phyloP scores from a whole-genome alignment of 1,139 yeast species.

The Pichia sp. region DNA sequence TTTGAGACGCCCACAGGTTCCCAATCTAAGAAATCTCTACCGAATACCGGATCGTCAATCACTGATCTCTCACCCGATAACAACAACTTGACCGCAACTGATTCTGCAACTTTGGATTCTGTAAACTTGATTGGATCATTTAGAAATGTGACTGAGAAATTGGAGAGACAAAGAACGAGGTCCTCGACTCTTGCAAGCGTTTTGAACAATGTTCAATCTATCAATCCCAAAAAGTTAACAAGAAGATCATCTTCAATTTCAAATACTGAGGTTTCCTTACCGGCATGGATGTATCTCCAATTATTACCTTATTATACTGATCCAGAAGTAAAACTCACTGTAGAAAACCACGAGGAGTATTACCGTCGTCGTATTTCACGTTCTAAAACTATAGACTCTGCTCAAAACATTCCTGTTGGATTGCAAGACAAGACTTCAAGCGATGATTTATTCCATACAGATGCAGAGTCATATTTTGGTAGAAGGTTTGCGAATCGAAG shows the following conservation, averaged over 20 bases:
- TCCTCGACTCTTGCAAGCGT: slow-evolving; percentile 43
- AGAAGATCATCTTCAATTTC: slow-evolving; percentile 31
- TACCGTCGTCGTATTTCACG: slow-evolving; percentile 26
- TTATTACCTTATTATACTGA: slow-evolving; percentile 72
- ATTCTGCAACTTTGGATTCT: slow-evolving; percentile 15
- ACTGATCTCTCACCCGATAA: slow-evolving; percentile 10
- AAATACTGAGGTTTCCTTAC: slow-evolving; percentile 57
- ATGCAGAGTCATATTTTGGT: slow-evolving; percentile 23
- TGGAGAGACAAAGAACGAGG: slow-evolving; percentile 40
- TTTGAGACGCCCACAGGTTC: not conserved
- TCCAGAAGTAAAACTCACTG: slow-evolving; percentile 36
- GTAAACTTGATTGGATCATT: slow-evolving; percentile 19
- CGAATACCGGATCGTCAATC: slow-evolving; percentile 13
- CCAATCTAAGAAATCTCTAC: slow-evolving; percentile 6
- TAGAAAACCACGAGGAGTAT: slow-evolving; percentile 30
- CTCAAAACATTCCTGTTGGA: slow-evolving; percentile 6
- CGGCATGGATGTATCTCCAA: slow-evolving; percentile 84
- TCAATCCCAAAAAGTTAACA: slow-evolving; percentile 35
- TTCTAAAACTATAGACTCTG: slow-evolving; percentile 27
- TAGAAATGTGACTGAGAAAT: slow-evolving; percentile 30
- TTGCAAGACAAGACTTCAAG: not conserved
- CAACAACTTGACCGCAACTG: slow-evolving; percentile 2
- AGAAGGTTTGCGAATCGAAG: slow-evolving; percentile 42
- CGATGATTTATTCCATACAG: not conserved
- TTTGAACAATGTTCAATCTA: slow-evolving; percentile 35